phyloP scores from a whole-genome alignment of 106 monocot genomes.

The Xerophyta viscosa region DNA sequence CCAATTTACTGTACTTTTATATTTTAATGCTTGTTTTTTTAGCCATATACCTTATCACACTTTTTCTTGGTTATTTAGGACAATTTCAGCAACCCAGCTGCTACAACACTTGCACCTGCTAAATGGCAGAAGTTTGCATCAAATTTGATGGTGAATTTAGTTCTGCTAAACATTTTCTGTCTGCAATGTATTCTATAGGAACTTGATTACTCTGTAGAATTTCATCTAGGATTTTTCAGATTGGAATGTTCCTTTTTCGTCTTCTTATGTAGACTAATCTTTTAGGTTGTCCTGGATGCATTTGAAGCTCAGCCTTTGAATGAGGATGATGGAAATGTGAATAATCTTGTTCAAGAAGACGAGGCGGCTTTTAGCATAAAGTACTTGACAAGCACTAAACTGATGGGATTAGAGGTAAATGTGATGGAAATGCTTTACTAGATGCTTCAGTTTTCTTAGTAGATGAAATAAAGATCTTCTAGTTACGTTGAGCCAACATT shows the following conservation, averaged over 20 bases:
- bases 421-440: neutral
- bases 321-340: constrained; percentile 90
- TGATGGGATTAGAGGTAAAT: constrained; percentile 96
- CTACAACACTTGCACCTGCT: constrained; percentile 36
- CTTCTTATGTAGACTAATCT: no score
- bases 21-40: no score
- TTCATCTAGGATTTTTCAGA: no score
- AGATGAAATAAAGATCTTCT: no score
- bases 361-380: constrained; percentile 89
- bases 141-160: constrained; percentile 58
- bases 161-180: no score
- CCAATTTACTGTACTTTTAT: no score
- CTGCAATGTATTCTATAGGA: no score
- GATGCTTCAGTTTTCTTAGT: neutral
- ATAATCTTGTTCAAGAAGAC: constrained; percentile 77
- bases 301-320: constrained; percentile 97
- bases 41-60: no score
- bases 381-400: constrained; percentile 95
- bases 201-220: no score
- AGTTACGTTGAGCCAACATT: no score
- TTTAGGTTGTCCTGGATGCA: constrained; percentile 88
- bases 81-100: constrained; percentile 71
- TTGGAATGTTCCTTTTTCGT: no score
- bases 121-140: constrained; percentile 95
- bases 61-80: constrained; percentile 34